phyloP scores from a whole-genome alignment of 2,329 filamentous ascomycete genomes.

The Phaeophleospora eucalypticola region DNA sequence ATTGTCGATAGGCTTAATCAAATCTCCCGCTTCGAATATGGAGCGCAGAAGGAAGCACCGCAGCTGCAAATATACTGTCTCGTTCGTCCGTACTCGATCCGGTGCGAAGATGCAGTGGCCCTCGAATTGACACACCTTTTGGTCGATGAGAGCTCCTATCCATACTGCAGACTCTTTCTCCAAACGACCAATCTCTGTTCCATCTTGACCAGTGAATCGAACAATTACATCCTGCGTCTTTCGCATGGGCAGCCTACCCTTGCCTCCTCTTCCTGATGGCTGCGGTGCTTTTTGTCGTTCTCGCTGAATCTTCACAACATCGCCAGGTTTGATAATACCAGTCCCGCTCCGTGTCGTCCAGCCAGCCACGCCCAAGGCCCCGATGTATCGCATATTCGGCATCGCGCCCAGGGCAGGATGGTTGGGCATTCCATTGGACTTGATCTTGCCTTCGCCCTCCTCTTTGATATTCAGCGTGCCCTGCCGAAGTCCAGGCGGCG shows the following conservation, averaged over 20 bases:
- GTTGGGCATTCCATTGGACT: constrained; percentile 11
- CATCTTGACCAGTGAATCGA: constrained; percentile 75
- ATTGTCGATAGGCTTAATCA: constrained; percentile 59
- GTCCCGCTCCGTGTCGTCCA: constrained; percentile 86
- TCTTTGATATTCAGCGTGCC: constrained; percentile 10
- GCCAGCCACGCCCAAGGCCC: constrained; percentile 83
- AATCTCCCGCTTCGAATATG: constrained; percentile 65
- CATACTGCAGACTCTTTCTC: constrained; percentile 84
- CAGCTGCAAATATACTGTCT: constrained; percentile 89
- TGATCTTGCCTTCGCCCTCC: constrained; percentile 4
- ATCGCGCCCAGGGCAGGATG: constrained; percentile 34
- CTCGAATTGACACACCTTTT: constrained; percentile 82
- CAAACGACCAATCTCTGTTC: constrained; percentile 79
- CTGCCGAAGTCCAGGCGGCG: constrained; percentile 10
- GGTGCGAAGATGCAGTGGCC: constrained; percentile 85
- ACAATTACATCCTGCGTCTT: constrained; percentile 81
- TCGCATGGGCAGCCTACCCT: constrained; percentile 49
- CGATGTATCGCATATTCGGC: constrained; percentile 70
- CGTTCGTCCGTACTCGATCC: constrained; percentile 79
- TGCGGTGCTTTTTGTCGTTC: constrained; percentile 64
- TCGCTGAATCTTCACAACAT: constrained; percentile 80
- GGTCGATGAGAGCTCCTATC: constrained; percentile 89
- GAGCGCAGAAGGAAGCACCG: constrained; percentile 69
- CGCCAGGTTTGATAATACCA: constrained; percentile 72
- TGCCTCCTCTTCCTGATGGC: constrained; percentile 38